phyloP scores from a whole-genome alignment of 805 yeast genomes.

The Hanseniaspora lindneri region DNA sequence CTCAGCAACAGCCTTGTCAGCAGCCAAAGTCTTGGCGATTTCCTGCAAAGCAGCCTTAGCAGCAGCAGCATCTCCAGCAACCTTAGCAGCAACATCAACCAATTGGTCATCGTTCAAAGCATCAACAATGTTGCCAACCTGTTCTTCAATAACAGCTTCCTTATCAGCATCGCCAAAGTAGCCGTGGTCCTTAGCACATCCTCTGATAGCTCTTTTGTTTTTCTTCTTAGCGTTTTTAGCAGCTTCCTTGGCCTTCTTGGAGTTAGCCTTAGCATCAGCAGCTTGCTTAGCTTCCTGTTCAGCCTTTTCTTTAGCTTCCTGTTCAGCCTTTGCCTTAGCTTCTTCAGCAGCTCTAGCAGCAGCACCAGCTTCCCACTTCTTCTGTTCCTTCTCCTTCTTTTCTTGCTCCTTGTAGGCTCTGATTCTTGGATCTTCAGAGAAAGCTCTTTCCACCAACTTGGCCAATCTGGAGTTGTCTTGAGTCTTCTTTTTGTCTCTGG shows the following conservation, averaged over 20 bases:
- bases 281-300: constrained; percentile 61
- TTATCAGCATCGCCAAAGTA: constrained; percentile 73
- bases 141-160: constrained; percentile 60
- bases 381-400: constrained; percentile 84
- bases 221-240: constrained; percentile 87
- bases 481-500: constrained; percentile 93
- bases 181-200: constrained; percentile 65
- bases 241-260: constrained; percentile 91
- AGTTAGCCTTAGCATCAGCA: constrained; percentile 54
- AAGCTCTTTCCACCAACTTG: constrained; percentile 77
- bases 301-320: constrained; percentile 68
- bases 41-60: constrained; percentile 51
- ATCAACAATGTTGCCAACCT: constrained; percentile 68
- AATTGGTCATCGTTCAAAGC: constrained; percentile 68
- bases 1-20: constrained; percentile 44
- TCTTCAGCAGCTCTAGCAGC: constrained; percentile 96
- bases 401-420: constrained; percentile 85
- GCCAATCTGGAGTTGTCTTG: constrained; percentile 87
- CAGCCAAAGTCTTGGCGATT: constrained; percentile 41
- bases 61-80: constrained; percentile 40
- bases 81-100: constrained; percentile 56
- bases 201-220: constrained; percentile 80
- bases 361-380: constrained; percentile 96
- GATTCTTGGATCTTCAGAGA: constrained; percentile 88
- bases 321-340: constrained; percentile 75